These are phyloP conservation scores for Vitis hybrid DNA, from an alignment of 177 flowering plant species.

Conservation along the genomic window DNA sequence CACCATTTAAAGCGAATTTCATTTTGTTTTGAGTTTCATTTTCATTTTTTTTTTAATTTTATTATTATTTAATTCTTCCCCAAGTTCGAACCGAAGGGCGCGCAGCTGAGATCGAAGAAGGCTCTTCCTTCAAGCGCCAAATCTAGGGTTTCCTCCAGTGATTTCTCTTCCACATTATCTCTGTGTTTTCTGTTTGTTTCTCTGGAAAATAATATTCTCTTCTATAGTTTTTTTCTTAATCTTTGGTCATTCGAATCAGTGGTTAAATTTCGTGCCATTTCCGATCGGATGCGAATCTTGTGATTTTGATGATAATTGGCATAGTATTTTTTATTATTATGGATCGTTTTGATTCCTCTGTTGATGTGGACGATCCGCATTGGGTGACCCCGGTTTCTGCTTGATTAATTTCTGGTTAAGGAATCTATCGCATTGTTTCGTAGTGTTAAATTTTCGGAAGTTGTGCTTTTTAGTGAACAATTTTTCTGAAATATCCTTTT, in stretches of 20 bases:
- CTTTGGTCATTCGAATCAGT: neutral
- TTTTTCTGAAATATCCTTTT: too few relatives aligned
- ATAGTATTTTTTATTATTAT: too few relatives aligned
- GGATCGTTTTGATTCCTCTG: too few relatives aligned
- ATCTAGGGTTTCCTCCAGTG: neutral
- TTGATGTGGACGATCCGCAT: too few relatives aligned
- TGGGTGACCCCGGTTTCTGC: too few relatives aligned
- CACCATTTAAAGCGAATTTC: constrained; percentile 6
- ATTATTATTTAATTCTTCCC: neutral
- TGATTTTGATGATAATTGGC: too few relatives aligned
- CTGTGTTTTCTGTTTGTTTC: constrained; percentile 2
- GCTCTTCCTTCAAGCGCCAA: neutral
- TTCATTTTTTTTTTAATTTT: neutral
- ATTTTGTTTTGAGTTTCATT: constrained; percentile 8
- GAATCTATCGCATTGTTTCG: too few relatives aligned
- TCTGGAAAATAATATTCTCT: neutral
- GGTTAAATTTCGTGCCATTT: too few relatives aligned
- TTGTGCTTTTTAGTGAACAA: too few relatives aligned
- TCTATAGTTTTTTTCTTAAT: neutral
- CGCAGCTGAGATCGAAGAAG: constrained; percentile 14
- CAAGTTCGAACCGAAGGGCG: constrained; percentile 14
- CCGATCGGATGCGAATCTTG: too few relatives aligned
- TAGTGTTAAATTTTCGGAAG: too few relatives aligned
- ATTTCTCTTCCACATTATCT: neutral
- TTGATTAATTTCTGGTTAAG: too few relatives aligned